phyloP scores from a whole-genome alignment of 805 yeast species.

The Saccharomycopsis malanga region DNA sequence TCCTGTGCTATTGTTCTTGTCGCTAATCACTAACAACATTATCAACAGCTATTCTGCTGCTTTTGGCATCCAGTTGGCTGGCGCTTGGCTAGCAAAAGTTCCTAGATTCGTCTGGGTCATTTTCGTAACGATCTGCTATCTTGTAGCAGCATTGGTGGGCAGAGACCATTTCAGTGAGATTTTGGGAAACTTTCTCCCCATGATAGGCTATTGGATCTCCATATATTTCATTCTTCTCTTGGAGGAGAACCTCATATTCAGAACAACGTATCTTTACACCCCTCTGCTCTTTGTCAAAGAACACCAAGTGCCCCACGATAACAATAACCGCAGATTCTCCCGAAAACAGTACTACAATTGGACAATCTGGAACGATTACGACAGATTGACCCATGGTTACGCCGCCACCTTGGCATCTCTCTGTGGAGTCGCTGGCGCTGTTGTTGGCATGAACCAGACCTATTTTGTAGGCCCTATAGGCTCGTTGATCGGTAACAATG shows the following conservation, averaged over 20 bases:
- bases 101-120: slow-evolving; percentile 79
- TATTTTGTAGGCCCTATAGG: slow-evolving; percentile 80
- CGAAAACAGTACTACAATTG: slow-evolving; percentile 55
- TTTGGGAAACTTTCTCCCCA: slow-evolving; percentile 75
- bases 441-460: slow-evolving; percentile 81
- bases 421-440: slow-evolving; percentile 74
- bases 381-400: slow-evolving; percentile 55
- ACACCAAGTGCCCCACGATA: slow-evolving; percentile 12
- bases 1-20: slow-evolving; percentile 59
- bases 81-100: slow-evolving; percentile 44
- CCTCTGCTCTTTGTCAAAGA: slow-evolving; percentile 14
- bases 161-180: slow-evolving; percentile 64
- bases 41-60: slow-evolving; percentile 79
- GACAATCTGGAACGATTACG: slow-evolving; percentile 61
- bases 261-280: slow-evolving; percentile 36
- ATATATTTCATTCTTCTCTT: slow-evolving; percentile 66
- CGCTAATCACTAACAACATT: slow-evolving; percentile 75
- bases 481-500: slow-evolving; percentile 49
- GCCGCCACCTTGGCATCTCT: slow-evolving; percentile 65
- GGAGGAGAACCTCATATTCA: slow-evolving; percentile 67
- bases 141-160: slow-evolving; percentile 71
- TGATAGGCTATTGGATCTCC: slow-evolving; percentile 89
- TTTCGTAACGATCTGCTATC: slow-evolving; percentile 52
- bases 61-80: slow-evolving; percentile 63
- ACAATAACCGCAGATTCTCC: slow-evolving; percentile 8